Base-by-base conservation (phyloP, 306 rosid species). In the Corylus americana region DNA sequence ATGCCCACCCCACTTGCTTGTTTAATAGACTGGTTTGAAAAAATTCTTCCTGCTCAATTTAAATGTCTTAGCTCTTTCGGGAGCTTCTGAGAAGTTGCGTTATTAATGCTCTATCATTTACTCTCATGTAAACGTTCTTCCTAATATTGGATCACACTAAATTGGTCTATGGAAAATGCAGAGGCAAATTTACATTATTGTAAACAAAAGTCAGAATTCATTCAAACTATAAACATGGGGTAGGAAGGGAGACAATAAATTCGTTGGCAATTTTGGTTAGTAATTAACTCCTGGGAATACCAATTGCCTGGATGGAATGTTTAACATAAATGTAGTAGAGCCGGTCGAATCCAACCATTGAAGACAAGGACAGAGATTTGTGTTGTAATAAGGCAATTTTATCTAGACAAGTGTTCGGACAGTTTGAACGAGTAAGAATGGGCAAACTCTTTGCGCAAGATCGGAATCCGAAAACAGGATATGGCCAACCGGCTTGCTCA, bases 41-140 rank as follows among this genome's bases (percentile, higher is more conserved):
- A 39, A 39, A 39, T 39, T 39, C 44, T 39, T 39, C 44, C 4
- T 5, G 44, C 44, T 39, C 44, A 39, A 39, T 39, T 39, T 39
- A 5, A 39, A 39, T 39, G 5, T 4, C 44, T 39, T 0, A 5
- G 44, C 44, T 0, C 55, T 39, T 45, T 5, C 18, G 70, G 27
- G 55, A 18, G 53, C 74, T 49, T 73, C 45, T 67, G 20, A 18
- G 54, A 74, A 57, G 64, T 67, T 68, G n/a, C 37, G 8, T 13
- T 29, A 11, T 12, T 10, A 11, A 62, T 61, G 37, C 42, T 61
- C 16, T 27, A 25, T 25, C 16, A 25, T 3, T 11, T 1, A 25
- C 18, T 29, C 69, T 20, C 10, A 18, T 29, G 16, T 13, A 62
- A 62, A 12, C 29, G 37, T 62, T 9, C 69, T 62, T 27, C 68